Evolutionary conservation across 2,329 filamentous ascomycete species (phyloP).

Genomic region (Fusarium burgessii): DNA sequence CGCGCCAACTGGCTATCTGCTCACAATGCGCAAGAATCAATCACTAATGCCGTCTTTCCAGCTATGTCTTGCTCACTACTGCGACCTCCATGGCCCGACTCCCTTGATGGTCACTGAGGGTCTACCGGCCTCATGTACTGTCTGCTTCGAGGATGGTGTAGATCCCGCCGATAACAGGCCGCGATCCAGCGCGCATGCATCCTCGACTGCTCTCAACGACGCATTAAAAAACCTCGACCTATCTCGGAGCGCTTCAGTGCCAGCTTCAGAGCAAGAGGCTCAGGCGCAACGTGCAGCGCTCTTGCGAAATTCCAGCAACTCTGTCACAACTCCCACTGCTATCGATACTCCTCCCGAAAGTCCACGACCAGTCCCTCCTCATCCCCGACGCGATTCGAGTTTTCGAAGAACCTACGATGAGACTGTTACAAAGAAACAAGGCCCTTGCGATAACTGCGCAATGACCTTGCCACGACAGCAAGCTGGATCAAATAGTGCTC

Average conservation of each 20-base stretch:
- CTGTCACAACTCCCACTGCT: constrained; percentile 54
- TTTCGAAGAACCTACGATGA: constrained; percentile 74
- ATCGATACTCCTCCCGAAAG: constrained; percentile 71
- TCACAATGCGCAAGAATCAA: constrained; percentile 47
- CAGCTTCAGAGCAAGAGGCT: constrained; percentile 59
- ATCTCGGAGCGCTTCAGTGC: constrained; percentile 57
- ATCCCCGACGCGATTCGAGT: constrained; percentile 65
- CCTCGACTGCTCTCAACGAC: constrained; percentile 58
- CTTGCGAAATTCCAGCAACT: constrained; percentile 55
- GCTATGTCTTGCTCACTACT: constrained; percentile 78
- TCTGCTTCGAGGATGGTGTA: constrained; percentile 64
- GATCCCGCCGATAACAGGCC: constrained; percentile 51
- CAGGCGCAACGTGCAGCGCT: constrained; percentile 58
- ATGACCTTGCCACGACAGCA: constrained; percentile 68
- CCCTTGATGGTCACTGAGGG: constrained; percentile 78
- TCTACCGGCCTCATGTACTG: constrained; percentile 69
- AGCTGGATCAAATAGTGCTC: constrained; percentile 42
- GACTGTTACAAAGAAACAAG: constrained; percentile 71
- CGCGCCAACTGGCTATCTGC: constrained; percentile 14
- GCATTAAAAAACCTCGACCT: constrained; percentile 62
- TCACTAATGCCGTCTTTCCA: constrained; percentile 58
- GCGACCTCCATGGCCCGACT: constrained; percentile 76
- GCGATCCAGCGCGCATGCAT: constrained; percentile 55
- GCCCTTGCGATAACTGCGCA: constrained; percentile 76
- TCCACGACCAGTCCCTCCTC: constrained; percentile 58